A percentile compares a stretch with the other conserved stretches of the same genome.
These are phyloP conservation scores for Rutstroemia sp. DNA, from an alignment of 2,329 filamentous ascomycete genomes.

Conservation along the genomic window DNA sequence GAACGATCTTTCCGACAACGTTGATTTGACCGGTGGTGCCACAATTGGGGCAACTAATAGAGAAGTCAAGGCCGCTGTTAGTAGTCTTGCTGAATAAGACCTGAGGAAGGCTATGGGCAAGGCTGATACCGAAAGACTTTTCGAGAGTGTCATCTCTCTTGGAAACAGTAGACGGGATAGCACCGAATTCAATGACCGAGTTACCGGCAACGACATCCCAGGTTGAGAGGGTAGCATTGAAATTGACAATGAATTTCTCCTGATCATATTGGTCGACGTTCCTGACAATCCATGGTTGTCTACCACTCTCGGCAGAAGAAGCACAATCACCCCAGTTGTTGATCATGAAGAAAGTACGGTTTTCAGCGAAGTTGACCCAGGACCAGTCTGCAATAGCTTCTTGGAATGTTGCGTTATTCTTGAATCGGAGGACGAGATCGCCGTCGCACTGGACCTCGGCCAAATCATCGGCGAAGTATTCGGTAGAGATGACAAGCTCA, in stretches of 20 bases:
- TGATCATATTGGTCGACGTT: slow-evolving; percentile 4
- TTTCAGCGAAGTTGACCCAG: slow-evolving; percentile 8
- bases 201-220: slow-evolving; percentile 5
- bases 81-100: slow-evolving; percentile 6
- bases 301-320: background rate
- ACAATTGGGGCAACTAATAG: slow-evolving; percentile 2
- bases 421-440: slow-evolving; percentile 4
- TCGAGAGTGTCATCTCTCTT: background rate
- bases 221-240: slow-evolving; percentile 6
- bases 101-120: slow-evolving; percentile 4
- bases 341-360: slow-evolving; percentile 9
- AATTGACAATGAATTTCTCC: slow-evolving; percentile 7
- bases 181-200: slow-evolving; percentile 2
- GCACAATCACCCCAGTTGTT: slow-evolving; percentile 7
- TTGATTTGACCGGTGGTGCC: slow-evolving; percentile 1
- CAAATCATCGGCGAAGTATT: slow-evolving; percentile 2
- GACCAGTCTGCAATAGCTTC: slow-evolving; percentile 7
- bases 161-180: background rate
- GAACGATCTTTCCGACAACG: slow-evolving; percentile 5
- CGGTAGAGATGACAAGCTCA: slow-evolving; percentile 6
- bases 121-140: background rate
- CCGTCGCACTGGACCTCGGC: slow-evolving; percentile 1
- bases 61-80: slow-evolving; percentile 4
- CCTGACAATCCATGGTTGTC: slow-evolving; percentile 9
- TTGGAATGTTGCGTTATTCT: slow-evolving; percentile 2